These are phyloP conservation scores for Starmera dryadoides DNA, from an alignment of 805 yeast species.

Conservation along the genomic window DNA sequence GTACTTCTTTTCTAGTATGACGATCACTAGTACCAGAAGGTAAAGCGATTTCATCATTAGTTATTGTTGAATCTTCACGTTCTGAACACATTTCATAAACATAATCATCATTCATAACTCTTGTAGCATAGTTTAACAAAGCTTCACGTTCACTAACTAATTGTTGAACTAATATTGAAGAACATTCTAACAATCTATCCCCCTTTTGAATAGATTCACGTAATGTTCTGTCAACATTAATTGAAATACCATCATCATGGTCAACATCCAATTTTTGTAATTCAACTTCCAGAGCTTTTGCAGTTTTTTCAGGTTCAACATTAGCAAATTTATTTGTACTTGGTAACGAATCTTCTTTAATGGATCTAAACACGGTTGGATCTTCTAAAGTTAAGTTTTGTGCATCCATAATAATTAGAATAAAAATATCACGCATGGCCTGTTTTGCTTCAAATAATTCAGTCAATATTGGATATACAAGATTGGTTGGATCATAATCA, in stretches of 20 bases:
- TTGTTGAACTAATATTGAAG: conserved; percentile 39
- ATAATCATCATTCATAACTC: conserved; percentile 71
- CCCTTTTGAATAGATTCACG: conserved; percentile 25
- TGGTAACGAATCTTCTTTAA: conserved; percentile 40
- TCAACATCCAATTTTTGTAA: conserved; percentile 41
- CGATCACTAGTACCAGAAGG: conserved; percentile 21
- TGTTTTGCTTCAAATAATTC: conserved; percentile 76
- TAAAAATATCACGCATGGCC: conserved; percentile 52
- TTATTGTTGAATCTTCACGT: conserved; percentile 25
- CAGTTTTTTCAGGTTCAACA: conserved; percentile 38
- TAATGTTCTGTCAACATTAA: conserved; percentile 23
- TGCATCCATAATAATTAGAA: conserved; percentile 55
- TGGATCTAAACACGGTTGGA: conserved; percentile 64
- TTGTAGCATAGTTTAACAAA: conserved; percentile 62
- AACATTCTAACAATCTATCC: conserved; percentile 26
- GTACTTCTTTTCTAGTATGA: conserved; percentile 32
- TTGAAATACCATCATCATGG: conserved; percentile 26
- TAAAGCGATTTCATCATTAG: conserved; percentile 18
- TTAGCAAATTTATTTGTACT: conserved; percentile 28
- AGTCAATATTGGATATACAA: conserved; percentile 34
- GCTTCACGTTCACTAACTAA: conserved; percentile 66
- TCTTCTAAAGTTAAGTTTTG: conserved; percentile 67
- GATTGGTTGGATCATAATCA: conserved; percentile 18
- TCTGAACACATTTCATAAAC: conserved; percentile 50
- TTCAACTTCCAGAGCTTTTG: conserved; percentile 37